phyloP scores from a whole-genome alignment of 495 filamentous ascomycete genomes.

The Talaromyces ruber region DNA sequence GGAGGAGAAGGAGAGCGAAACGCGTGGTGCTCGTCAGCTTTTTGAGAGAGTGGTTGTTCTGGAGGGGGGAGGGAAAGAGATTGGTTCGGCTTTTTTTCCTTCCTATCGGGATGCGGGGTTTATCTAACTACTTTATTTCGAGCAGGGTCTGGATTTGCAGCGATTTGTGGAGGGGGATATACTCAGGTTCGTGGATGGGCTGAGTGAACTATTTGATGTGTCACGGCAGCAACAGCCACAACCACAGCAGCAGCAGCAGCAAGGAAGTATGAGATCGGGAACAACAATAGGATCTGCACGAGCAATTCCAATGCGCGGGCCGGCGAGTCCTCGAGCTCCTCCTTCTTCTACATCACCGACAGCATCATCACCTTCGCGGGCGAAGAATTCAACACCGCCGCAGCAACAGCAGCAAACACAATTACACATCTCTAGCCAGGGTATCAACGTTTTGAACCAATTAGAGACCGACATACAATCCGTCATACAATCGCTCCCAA shows the following conservation, averaged over 20 bases:
- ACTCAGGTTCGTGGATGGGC: slow-evolving; percentile 67
- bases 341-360: not conserved
- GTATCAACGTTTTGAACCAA: slow-evolving; percentile 22
- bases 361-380: not conserved
- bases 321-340: not conserved
- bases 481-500: slow-evolving; percentile 15
- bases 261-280: not conserved
- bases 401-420: slow-evolving; percentile 21
- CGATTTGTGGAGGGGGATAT: slow-evolving; percentile 43
- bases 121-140: too few relatives aligned
- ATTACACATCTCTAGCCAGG: slow-evolving; percentile 27
- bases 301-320: not conserved
- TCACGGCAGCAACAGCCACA: not conserved
- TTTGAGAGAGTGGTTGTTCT: slow-evolving; percentile 67
- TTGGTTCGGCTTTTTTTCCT: slow-evolving; percentile 32
- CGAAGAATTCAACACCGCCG: not conserved
- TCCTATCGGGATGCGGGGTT: too few relatives aligned
- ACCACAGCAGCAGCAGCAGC: not conserved
- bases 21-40: slow-evolving; percentile 75
- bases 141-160: slow-evolving; percentile 61
- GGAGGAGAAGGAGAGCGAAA: not conserved
- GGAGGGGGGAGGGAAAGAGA: slow-evolving; percentile 55
- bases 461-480: slow-evolving; percentile 31
- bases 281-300: not conserved
- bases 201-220: slow-evolving; percentile 47